Evolutionary conservation across 768 basidiomycete genomes (phyloP).

Genomic region (Leccinum incarnatum): DNA sequence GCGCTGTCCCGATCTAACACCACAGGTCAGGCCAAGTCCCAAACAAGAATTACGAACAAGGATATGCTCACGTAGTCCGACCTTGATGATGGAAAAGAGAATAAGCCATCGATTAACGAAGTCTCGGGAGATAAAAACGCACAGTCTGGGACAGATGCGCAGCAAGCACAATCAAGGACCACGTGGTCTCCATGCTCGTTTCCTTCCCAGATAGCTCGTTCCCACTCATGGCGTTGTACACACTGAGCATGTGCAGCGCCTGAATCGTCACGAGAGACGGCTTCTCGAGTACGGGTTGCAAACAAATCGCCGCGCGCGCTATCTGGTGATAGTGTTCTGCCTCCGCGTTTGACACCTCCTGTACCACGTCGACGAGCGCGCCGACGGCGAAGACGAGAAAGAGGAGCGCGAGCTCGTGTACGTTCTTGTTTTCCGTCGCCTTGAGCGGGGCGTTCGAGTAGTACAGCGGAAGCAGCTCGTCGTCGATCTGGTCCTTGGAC

Average conservation of each 20-base stretch:
- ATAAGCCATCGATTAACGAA: conserved; percentile 9
- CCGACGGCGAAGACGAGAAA: conserved; percentile 53
- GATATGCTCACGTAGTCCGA: conserved; percentile 58
- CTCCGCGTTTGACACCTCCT: conserved; percentile 33
- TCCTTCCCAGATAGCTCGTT: conserved; percentile 54
- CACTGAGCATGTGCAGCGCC: conserved; percentile 62
- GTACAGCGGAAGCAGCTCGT: conserved; percentile 41
- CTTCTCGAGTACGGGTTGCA: conserved; percentile 69
- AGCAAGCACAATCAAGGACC: conserved; percentile 64
- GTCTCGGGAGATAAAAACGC: conserved; percentile 25
- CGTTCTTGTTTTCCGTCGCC: conserved; percentile 37
- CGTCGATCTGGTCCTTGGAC: conserved; percentile 42
- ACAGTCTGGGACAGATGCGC: conserved; percentile 66
- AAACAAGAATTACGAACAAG: background rate
- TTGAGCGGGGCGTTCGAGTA: conserved; percentile 32
- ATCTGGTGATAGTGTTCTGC: conserved; percentile 69
- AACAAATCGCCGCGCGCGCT: conserved; percentile 58
- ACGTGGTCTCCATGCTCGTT: conserved; percentile 71
- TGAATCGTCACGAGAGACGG: conserved; percentile 72
- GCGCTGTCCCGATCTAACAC: conserved; percentile 57
- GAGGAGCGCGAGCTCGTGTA: conserved; percentile 50
- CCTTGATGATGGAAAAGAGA: conserved; percentile 35
- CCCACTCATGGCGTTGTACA: conserved; percentile 69
- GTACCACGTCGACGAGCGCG: conserved; percentile 40
- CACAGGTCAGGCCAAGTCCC: conserved; percentile 12